Evolutionary conservation across 371 early-diverging fungal genomes (phyloP), one percentile per base, ranked within the genome.

Genomic region (Apophysomyces variabilis): DNA sequence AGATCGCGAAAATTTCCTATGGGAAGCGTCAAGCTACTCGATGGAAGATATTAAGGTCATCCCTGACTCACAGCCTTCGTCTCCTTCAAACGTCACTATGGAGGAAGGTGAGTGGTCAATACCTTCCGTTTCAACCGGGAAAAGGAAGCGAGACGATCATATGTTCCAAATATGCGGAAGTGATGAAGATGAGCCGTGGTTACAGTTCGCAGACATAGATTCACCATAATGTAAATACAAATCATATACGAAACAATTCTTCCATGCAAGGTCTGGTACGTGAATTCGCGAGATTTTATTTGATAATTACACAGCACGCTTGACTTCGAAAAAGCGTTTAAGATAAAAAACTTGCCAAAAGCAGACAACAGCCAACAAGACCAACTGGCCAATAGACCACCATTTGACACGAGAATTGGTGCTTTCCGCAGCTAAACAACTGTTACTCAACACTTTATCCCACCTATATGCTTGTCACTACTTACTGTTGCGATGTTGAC

Each of bases 311-410:
- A 92, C 89, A 21, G 86, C 81, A 58, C 93, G 87, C 73, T 89
- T 89, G 57, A 87, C 90, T 79, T 91, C 91, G 66, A 93, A 93
- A 78, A 91, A 91, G 35, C 88, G 84, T 71, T 88, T 90, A 54
- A 92, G 81, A 64, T 91, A 92, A 47, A 77, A 83, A 57, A 93
- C 83, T 72, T 93, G 93, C 84, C 86, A 89, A 44, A 82, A 69
- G 70, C 89, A 88, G 58, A 89, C 91, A 47, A 75, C 79, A 41
- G 87, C 72, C 44, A 93, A 72, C 62, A 92, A 72, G n/a, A 62
- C 74, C 39, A 85, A 70, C 72, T 93, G 90, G 46, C 87, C 77
- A 37, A 90, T 66, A 13, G 92, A 90, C 92, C 92, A 92, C 88
- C 90, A 90, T 61, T 89, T 85, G 39, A 91, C 91, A 69, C 92